These are phyloP conservation scores for Senna siamea DNA, from an alignment of 306 rosid genomes.

Conservation along the genomic window DNA sequence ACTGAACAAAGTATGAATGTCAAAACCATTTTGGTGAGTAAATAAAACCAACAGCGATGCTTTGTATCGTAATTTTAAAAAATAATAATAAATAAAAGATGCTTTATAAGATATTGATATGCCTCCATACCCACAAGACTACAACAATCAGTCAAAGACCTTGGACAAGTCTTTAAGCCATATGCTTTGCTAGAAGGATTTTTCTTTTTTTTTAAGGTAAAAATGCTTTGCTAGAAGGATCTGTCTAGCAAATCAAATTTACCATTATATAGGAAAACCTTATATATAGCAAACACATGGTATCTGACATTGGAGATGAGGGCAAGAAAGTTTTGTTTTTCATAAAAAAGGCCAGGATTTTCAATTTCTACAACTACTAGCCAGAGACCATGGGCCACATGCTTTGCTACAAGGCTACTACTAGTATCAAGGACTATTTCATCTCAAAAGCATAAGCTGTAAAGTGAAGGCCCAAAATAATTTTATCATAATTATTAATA, in stretches of 20 bases:
- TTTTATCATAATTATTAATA: too few relatives aligned
- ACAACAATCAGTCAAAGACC: neutral
- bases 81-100: neutral
- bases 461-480: too few relatives aligned
- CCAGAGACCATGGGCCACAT: slow-evolving; percentile 18
- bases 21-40: slow-evolving; percentile 23
- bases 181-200: neutral
- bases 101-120: neutral
- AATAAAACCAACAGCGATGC: slow-evolving; percentile 22
- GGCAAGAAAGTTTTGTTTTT: too few relatives aligned
- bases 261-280: neutral
- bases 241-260: neutral
- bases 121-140: neutral
- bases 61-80: neutral
- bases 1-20: slow-evolving; percentile 32
- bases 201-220: too few relatives aligned
- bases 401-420: slow-evolving; percentile 8
- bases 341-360: too few relatives aligned
- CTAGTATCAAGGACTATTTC: neutral
- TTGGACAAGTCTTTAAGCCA: neutral
- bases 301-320: neutral
- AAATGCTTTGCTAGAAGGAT: neutral
- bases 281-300: neutral
- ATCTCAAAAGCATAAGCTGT: too few relatives aligned
- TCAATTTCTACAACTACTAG: neutral